Percentiles rank a stretch among this genome's conserved stretches.
Evolutionary conservation across 768 basidiomycete species (phyloP).

Genomic region (Phlebiopsis gigantea): DNA sequence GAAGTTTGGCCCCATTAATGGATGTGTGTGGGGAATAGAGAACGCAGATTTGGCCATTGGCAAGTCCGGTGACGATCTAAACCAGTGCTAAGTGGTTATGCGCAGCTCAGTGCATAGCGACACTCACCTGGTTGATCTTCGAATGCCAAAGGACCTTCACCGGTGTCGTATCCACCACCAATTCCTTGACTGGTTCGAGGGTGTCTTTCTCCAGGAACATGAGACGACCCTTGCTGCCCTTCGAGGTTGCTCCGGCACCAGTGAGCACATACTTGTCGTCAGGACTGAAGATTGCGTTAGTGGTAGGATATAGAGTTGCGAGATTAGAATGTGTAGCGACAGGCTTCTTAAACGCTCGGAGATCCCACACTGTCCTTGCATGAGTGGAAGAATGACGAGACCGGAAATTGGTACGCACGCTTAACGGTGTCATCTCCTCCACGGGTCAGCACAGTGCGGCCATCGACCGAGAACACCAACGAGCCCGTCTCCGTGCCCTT

Average conservation of each 20-base stretch:
- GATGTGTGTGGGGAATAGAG: constrained; percentile 91
- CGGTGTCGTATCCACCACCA: constrained; percentile 72
- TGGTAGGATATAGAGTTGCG: constrained; percentile 81
- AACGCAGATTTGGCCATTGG: constrained; percentile 83
- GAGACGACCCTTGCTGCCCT: constrained; percentile 66
- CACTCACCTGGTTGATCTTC: constrained; percentile 90
- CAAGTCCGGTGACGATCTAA: constrained; percentile 83
- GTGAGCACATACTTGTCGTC: constrained; percentile 88
- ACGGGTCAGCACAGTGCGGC: constrained; percentile 76
- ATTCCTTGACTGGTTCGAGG: constrained; percentile 60
- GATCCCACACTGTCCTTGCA: constrained; percentile 77
- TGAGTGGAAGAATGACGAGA: not conserved
- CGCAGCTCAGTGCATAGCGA: constrained; percentile 8
- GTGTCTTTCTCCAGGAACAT: constrained; percentile 68
- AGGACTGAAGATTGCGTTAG: constrained; percentile 93
- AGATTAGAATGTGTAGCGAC: constrained; percentile 59
- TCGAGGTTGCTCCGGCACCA: constrained; percentile 64
- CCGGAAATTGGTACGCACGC: constrained; percentile 37
- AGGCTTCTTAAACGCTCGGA: constrained; percentile 87
- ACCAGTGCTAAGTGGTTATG: constrained; percentile 2
- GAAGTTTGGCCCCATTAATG: constrained; percentile 86
- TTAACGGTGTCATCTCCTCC: constrained; percentile 97
- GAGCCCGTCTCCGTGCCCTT: constrained; percentile 87
- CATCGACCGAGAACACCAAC: constrained; percentile 85
- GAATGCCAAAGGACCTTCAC: constrained; percentile 94